Base-by-base conservation (phyloP, 805 yeast species). In the Zygosaccharomyces rouxii region DNA sequence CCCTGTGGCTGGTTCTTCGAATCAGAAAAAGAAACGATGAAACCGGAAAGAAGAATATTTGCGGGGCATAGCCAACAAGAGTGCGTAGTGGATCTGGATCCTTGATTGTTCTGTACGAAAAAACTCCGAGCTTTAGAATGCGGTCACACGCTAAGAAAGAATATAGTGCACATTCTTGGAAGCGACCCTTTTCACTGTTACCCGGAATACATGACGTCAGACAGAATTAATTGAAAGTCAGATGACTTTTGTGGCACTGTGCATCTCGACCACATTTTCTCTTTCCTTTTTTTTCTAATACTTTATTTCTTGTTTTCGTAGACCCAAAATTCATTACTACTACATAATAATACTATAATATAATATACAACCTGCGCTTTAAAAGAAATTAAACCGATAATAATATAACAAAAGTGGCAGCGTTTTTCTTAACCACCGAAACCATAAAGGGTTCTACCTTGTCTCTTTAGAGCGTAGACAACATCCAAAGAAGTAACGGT, bases 371-470 rank as follows among this genome's bases (percentile, higher is more conserved):
- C 37, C 37, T 33, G 37, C 21, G 37, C 10, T 33, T 33, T 7
- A 18, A 33, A 33, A 9, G 13, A 14, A 16, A 14, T 14, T 14
- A 31, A 31, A n/a, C 37, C 37, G 19, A 33, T 33, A 5, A 14
- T 14, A 33, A 30, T 30, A 14, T 6, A 13, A 25, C 28, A 25
- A 7, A 25, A 25, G 25, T 35, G 11, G 37, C 3, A 25, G 28
- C 10, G 28, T 25, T 25, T 38, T 22, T 35, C 29, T 81, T 84
- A 92, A 84, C 97, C 97, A 81, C 98, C 98, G 86, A 92, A 94
- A 90, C 98, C 98, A 74, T 92, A 92, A 75, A 94, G 84, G 78
- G 98, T 94, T 80, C 98, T 87, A 72, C 99, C 99, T 82, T 94
- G 97, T 85, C 98, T 89, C 94, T 92, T 92, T 78, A 92, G 86